Base-by-base conservation (phyloP, 108 stramenopile species). In the Chaetoceros muelleri region DNA sequence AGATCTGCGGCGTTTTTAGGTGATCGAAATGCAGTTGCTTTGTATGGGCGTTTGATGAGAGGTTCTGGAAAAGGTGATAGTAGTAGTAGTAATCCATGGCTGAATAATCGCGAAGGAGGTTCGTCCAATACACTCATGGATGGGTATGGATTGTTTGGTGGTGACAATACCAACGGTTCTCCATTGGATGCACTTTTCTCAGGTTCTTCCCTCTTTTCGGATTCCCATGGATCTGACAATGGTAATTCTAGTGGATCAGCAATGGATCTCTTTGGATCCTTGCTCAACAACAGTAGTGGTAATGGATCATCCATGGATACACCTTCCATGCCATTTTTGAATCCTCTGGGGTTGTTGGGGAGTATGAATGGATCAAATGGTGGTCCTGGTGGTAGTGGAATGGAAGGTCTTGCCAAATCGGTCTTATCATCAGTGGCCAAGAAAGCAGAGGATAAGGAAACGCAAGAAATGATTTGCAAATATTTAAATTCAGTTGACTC, bases 41-140 rank as follows among this genome's bases (percentile, higher is more conserved):
- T 87, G 44, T 92, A 92, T 64, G 85, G 85, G 20, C 69, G 70
- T 29, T 66, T 92, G 27, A 70, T 90, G 75, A 59, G 88, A 49
- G 69, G 68, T 19, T 46, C 45, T 30, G 13, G 34, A 10, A 52
- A 30, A 21, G 55, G 55, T 22, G 81, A 55, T 44, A 45, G 48
- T 23, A 46, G 51, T 22, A 28, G 28, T 19, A 30, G 27, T 31
- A 40, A 40, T 40, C 5, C 13, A 13, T 40, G 5, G 5, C n/a
- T n/a, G n/a, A n/a, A n/a, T 3, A 47, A 28, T 30, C 47, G 67
- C 29, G 34, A 30, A 30, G 51, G 51, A 16, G 45, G 20, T 5
- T 28, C 50, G 19, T 24, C 57, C 0, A 60, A 65, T 51, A 53
- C 70, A 28, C 61, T 66, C 51, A 28, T 71, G 45, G 59, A 71